Conservation (phyloP, 73 alveolate species). For the Tetrahymena elliotti region DNA sequence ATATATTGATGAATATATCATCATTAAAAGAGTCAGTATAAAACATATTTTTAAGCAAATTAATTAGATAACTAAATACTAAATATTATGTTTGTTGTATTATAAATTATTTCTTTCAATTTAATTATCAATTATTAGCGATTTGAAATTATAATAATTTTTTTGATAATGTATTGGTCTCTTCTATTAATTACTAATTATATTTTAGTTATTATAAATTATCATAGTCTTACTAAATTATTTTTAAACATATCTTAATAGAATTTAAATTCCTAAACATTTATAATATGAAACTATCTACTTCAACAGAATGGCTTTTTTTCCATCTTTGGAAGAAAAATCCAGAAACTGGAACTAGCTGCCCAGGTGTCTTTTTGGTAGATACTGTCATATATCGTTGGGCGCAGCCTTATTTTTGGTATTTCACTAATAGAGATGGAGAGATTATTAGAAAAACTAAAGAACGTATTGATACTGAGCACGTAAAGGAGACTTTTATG, state of each 20-base stretch:
- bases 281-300: conserved; percentile 38
- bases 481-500: conserved; percentile 59
- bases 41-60: not conserved
- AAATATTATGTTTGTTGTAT: too few relatives aligned
- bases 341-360: conserved; percentile 38
- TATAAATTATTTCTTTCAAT: too few relatives aligned
- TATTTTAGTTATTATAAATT: not conserved
- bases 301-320: conserved; percentile 59
- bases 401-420: conserved; percentile 84
- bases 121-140: not conserved
- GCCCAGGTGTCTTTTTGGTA: conserved; percentile 51
- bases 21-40: not conserved
- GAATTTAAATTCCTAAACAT: not conserved
- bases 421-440: conserved; percentile 67
- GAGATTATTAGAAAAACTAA: conserved; percentile 67
- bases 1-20: too few relatives aligned
- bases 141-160: too few relatives aligned
- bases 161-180: not conserved
- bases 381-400: conserved; percentile 74
- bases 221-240: not conserved
- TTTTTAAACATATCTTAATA: not conserved
- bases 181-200: not conserved
- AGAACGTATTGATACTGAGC: conserved; percentile 56
- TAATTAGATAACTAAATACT: not conserved
- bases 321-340: conserved; percentile 54